phyloP scores from a whole-genome alignment of 192 early-diverging fungal genomes.

The Coemansia reversa region DNA sequence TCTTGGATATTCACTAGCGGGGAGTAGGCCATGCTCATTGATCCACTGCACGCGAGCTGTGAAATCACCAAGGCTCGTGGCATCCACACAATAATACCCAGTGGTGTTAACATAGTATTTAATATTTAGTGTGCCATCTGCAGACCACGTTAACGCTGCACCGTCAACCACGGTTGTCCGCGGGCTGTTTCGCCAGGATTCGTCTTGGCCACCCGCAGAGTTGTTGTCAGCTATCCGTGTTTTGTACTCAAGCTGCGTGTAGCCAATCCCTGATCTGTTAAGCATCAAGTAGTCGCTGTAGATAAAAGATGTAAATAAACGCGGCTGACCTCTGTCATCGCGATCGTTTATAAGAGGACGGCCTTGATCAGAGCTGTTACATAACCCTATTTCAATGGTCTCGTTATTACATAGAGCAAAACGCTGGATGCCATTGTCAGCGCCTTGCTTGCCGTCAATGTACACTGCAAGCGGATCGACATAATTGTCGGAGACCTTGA shows the following conservation, averaged over 20 bases:
- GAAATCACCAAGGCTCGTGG: slow-evolving; percentile 46
- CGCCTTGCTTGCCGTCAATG: slow-evolving; percentile 12
- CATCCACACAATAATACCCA: slow-evolving; percentile 83
- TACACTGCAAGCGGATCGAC: slow-evolving; percentile 20
- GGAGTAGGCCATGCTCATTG: slow-evolving; percentile 82
- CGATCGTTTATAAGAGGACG: slow-evolving; percentile 59
- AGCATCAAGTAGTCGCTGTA: slow-evolving; percentile 52
- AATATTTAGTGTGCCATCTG: slow-evolving; percentile 40
- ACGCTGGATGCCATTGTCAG: slow-evolving; percentile 20
- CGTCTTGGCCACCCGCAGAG: slow-evolving; percentile 28
- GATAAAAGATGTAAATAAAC: slow-evolving; percentile 33
- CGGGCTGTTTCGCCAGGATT: slow-evolving; percentile 29
- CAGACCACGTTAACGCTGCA: slow-evolving; percentile 43
- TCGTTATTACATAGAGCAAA: slow-evolving; percentile 55
- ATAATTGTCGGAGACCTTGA: slow-evolving; percentile 31
- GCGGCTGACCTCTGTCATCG: slow-evolving; percentile 31
- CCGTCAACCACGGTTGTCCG: slow-evolving; percentile 31
- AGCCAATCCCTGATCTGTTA: slow-evolving; percentile 34
- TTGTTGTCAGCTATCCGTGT: slow-evolving; percentile 26
- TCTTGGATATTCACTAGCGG: slow-evolving; percentile 87
- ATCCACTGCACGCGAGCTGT: slow-evolving; percentile 62
- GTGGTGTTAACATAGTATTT: slow-evolving; percentile 70
- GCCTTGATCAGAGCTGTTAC: slow-evolving; percentile 54
- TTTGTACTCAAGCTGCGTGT: slow-evolving; percentile 37
- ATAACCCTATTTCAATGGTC: slow-evolving; percentile 58